Conservation (phyloP, 371 early-diverging fungal genomes). For the Basidiobolus heterosporus region DNA sequence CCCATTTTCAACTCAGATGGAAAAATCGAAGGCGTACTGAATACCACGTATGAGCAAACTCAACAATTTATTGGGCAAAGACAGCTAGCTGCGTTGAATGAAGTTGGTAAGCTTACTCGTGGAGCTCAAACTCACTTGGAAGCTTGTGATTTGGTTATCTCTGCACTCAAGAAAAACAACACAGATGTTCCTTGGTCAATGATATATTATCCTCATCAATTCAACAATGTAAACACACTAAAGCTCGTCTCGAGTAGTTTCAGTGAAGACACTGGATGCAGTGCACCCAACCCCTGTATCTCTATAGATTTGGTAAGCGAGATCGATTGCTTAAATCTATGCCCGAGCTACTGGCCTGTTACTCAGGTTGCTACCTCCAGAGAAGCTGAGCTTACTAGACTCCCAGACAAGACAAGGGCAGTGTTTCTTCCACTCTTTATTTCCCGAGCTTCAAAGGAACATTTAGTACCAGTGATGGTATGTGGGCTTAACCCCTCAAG, state of each 20-base stretch:
- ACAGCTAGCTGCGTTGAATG: constrained; percentile 8
- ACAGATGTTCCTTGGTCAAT: constrained; percentile 14
- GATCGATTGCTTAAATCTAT: too few relatives aligned
- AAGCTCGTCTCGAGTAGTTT: not conserved
- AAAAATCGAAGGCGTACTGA: constrained; percentile 8
- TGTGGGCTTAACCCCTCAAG: constrained; percentile 14
- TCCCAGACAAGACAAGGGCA: constrained; percentile 14
- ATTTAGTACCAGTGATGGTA: constrained; percentile 13
- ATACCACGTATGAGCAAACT: constrained; percentile 10
- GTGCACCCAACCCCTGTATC: not conserved
- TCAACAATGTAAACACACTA: constrained; percentile 9
- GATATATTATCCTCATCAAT: constrained; percentile 8
- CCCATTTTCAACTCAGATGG: constrained; percentile 11
- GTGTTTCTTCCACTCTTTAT: constrained; percentile 12
- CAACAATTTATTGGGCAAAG: constrained; percentile 11
- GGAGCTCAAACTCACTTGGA: constrained; percentile 8
- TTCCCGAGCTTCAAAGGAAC: constrained; percentile 8
- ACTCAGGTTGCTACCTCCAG: constrained; percentile 9
- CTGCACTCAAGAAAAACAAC: constrained; percentile 12
- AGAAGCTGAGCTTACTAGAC: constrained; percentile 9
- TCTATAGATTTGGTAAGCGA: too few relatives aligned
- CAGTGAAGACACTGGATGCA: not conserved
- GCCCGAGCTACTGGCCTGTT: constrained; percentile 10
- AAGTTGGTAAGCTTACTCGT: constrained; percentile 4
- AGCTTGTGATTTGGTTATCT: constrained; percentile 8